These are phyloP conservation scores for Fusarium annulatum DNA, from an alignment of 2,329 filamentous ascomycete species.

Conservation along the genomic window DNA sequence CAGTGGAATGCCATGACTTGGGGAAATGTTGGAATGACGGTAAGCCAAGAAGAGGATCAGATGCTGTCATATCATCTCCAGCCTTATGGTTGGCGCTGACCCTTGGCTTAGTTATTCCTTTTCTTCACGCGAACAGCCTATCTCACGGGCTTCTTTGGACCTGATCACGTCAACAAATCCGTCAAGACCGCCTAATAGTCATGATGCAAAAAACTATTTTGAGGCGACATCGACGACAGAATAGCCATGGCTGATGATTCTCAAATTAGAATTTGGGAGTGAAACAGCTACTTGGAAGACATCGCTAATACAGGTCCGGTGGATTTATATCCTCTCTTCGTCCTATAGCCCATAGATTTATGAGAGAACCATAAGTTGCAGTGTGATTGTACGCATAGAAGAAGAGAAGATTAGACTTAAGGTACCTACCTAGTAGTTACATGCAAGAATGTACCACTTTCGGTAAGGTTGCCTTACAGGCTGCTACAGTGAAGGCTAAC, in stretches of 20 bases:
- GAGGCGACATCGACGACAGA: background rate
- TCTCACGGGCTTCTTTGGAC: slow-evolving; percentile 69
- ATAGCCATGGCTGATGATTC: background rate
- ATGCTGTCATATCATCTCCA: background rate
- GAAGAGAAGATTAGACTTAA: background rate
- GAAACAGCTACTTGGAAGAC: background rate
- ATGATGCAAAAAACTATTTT: background rate
- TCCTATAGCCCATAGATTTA: background rate
- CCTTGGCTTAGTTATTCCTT: slow-evolving; percentile 59
- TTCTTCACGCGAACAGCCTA: slow-evolving; percentile 68
- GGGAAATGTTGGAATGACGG: slow-evolving; percentile 77
- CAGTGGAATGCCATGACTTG: slow-evolving; percentile 78
- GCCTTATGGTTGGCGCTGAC: background rate
- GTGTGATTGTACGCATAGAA: background rate
- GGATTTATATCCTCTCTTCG: background rate
- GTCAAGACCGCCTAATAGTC: slow-evolving; percentile 38
- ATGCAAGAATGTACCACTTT: background rate
- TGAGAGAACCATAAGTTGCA: background rate
- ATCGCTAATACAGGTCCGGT: background rate
- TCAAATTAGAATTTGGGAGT: background rate
- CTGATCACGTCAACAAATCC: slow-evolving; percentile 47
- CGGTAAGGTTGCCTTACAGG: background rate
- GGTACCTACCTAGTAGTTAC: background rate
- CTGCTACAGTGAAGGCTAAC: background rate
- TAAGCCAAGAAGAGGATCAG: slow-evolving; percentile 48